Base-by-base conservation (phyloP, 345 rosid species). In the Boechera stricta region DNA sequence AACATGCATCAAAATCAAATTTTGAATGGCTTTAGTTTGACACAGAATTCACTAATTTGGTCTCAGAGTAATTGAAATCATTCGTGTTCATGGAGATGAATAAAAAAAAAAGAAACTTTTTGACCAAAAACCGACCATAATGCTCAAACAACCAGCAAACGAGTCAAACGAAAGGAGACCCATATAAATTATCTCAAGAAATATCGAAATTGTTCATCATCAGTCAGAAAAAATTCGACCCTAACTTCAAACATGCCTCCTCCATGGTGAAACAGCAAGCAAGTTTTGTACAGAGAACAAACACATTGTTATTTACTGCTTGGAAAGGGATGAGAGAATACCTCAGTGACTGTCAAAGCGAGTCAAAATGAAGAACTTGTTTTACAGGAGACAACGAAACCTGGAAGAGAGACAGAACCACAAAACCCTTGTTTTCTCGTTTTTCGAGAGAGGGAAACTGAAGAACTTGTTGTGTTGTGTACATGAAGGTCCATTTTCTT, bases 91-190 rank as follows among this genome's bases (percentile, higher is more conserved):
- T 54, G 35, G 58, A 55, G 49, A 66, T 10, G 10, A 10, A 26
- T 11, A 44, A 33, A 64, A 8, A 75, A 26, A 8, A 75, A 26
- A 6, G 44, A 58, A 69, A 59, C 55, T 75, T 68, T 67, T 24
- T 6, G 41, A 42, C 38, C 15, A 55, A 56, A 31, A 74, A 24
- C 5, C 26, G 7, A 10, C 33, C 13, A 3, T 41, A 13, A 21
- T 31, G 13, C 16, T 42, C 16, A 74, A 47, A 49, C 39, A 59
- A 26, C 12, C 3, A 33, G 16, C 52, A 36, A 31, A 32, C 10
- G 24, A 32, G 7, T 36, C 39, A 36, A 31, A 3, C 4, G 41
- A 39, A 2, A 11, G 47, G 6, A 15, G 7, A 16, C 18, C 45
- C 39, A 49, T 6, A 32, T 2, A 5, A 26, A 28, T 26, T 28